Evolutionary conservation across 1,284 basidiomycete genomes (phyloP).

Genomic region (Porodaedalea pini): DNA sequence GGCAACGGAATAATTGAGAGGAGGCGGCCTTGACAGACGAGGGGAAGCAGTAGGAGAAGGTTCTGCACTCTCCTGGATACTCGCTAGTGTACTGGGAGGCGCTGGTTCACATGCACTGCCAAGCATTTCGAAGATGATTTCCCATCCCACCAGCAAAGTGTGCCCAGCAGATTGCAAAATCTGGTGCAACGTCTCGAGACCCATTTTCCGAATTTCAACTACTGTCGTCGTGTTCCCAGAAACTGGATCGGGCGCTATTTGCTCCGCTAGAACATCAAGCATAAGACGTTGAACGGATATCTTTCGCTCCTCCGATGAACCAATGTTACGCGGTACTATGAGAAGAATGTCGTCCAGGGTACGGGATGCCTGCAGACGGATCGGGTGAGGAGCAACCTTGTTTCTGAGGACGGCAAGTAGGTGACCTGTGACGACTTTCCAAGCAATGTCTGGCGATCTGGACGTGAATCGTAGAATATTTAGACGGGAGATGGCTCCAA

Average conservation of each 20-base stretch:
- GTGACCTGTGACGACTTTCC: slow-evolving; percentile 78
- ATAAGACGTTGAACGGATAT: slow-evolving; percentile 76
- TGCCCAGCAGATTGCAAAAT: slow-evolving; percentile 91
- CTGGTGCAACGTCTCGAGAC: slow-evolving; percentile 83
- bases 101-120: slow-evolving; percentile 71
- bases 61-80: slow-evolving; percentile 41
- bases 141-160: slow-evolving; percentile 88
- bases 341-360: slow-evolving; percentile 81
- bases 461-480: slow-evolving; percentile 87
- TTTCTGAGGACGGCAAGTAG: slow-evolving; percentile 73
- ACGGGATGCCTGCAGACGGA: slow-evolving; percentile 85
- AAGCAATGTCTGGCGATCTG: slow-evolving; percentile 76
- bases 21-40: slow-evolving; percentile 41
- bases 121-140: slow-evolving; percentile 88
- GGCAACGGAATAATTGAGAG: slow-evolving; percentile 43
- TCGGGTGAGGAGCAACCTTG: slow-evolving; percentile 64
- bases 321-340: slow-evolving; percentile 64
- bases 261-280: slow-evolving; percentile 76
- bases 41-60: slow-evolving; percentile 37
- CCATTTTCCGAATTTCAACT: slow-evolving; percentile 81
- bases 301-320: slow-evolving; percentile 58
- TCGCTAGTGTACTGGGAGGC: slow-evolving; percentile 36
- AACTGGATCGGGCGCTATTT: slow-evolving; percentile 60
- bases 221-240: slow-evolving; percentile 46
- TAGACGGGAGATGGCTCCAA: slow-evolving; percentile 74